Evolutionary conservation across 1,284 basidiomycete species (phyloP).

Genomic region (Tilletia caries): DNA sequence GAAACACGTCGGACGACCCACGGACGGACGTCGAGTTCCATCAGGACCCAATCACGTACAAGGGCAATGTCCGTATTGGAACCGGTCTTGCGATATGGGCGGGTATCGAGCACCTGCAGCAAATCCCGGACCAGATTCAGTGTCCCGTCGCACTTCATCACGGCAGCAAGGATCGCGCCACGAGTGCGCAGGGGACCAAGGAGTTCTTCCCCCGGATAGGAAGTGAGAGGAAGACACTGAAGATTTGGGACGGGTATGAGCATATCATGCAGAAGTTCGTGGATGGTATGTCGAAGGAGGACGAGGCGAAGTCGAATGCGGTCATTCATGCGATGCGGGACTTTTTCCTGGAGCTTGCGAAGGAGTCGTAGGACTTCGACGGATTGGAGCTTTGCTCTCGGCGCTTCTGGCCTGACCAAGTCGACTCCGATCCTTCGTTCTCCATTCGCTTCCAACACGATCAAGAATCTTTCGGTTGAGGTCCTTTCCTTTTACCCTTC

Average conservation of each 20-base stretch:
- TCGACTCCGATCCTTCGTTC: no score
- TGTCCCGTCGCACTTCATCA: constrained; percentile 58
- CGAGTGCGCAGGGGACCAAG: constrained; percentile 55
- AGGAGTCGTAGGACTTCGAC: background rate
- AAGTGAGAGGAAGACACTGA: constrained; percentile 55
- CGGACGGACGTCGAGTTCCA: constrained; percentile 50
- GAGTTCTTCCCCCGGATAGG: constrained; percentile 55
- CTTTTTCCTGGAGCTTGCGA: constrained; percentile 11
- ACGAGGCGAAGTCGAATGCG: background rate
- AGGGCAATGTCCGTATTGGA: constrained; percentile 57
- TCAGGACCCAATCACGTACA: constrained; percentile 57
- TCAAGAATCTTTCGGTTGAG: no score
- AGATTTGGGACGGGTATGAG: constrained; percentile 59
- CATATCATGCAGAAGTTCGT: constrained; percentile 41
- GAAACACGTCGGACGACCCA: constrained; percentile 60
- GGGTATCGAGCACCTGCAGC: constrained; percentile 54
- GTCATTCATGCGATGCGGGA: constrained; percentile 9
- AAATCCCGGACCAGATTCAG: constrained; percentile 50
- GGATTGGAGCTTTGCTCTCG: no score
- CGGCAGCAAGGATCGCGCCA: constrained; percentile 58
- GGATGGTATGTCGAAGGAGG: constrained; percentile 8
- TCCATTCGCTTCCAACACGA: no score
- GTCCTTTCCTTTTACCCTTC: no score
- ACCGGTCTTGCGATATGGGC: constrained; percentile 58
- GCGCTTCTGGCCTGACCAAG: no score